Evolutionary conservation across 352 stramenopile species (phyloP).

Genomic region (Blastocystis hominis): DNA sequence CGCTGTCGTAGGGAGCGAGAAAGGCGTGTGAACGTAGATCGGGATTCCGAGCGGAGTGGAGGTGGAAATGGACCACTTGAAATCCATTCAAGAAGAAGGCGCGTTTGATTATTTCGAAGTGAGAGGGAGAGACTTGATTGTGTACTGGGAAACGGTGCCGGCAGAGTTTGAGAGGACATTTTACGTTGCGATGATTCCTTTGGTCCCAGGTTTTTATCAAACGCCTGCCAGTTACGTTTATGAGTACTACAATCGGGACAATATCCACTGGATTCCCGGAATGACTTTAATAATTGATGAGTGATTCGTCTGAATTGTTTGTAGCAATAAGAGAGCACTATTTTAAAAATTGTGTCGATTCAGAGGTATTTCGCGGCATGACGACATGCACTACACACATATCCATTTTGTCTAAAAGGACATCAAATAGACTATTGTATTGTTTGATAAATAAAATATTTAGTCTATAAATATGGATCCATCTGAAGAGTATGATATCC

Average conservation of each 20-base stretch:
- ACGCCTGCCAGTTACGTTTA: not conserved
- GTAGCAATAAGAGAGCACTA: not conserved
- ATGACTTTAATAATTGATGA: not conserved
- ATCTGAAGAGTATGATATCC: not conserved
- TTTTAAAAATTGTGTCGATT: not conserved
- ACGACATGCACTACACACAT: not conserved
- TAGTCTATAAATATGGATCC: not conserved
- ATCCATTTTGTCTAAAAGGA: not conserved
- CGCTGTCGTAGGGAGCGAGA: not conserved
- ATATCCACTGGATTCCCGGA: slow-evolving; percentile 8
- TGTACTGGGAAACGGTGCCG: slow-evolving; percentile 11
- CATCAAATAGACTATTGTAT: not conserved
- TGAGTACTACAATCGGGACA: slow-evolving; percentile 50
- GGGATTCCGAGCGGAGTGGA: not conserved
- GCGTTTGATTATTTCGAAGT: slow-evolving; percentile 24
- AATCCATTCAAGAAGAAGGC: slow-evolving; percentile 15
- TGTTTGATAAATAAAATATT: not conserved
- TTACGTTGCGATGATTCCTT: not conserved
- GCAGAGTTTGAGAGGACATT: not conserved
- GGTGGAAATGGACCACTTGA: slow-evolving; percentile 14
- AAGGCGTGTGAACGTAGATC: not conserved
- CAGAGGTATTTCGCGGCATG: not conserved
- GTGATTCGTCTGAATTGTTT: not conserved
- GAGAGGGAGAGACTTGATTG: not conserved
- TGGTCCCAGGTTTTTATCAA: not conserved